phyloP scores from a whole-genome alignment of 2,329 filamentous ascomycete species.

The Trichoderma citrinoviride region DNA sequence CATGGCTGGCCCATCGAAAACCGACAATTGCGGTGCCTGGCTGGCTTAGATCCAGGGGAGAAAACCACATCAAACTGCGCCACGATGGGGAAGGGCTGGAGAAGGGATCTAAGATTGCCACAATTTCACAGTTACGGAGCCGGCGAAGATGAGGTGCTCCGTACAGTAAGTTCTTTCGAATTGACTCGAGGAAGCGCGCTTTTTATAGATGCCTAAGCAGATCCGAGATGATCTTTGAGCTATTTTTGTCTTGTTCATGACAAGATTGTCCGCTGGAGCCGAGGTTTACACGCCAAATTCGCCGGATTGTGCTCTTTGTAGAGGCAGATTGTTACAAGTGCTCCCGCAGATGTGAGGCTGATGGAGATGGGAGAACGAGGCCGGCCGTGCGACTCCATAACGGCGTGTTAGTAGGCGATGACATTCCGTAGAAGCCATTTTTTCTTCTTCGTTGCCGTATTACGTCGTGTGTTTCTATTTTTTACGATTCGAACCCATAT shows the following conservation, averaged over 20 bases:
- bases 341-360: background rate
- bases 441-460: background rate
- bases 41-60: conserved; percentile 8
- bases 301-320: background rate
- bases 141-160: background rate
- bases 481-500: background rate
- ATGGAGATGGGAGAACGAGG: background rate
- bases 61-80: conserved; percentile 8
- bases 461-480: background rate
- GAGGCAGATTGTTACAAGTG: background rate
- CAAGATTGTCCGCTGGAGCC: no score
- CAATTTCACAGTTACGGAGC: background rate
- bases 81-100: conserved; percentile 6
- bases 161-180: background rate
- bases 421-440: background rate
- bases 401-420: background rate
- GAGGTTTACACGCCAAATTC: no score
- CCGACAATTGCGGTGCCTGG: background rate
- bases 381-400: background rate
- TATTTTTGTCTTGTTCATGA: background rate
- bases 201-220: background rate
- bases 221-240: conserved; percentile 7
- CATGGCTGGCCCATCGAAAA: background rate
- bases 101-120: conserved; percentile 12
- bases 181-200: background rate